Evolutionary conservation across 2,329 filamentous ascomycete species (phyloP).

Genomic region (Stylonectria norvegica): DNA sequence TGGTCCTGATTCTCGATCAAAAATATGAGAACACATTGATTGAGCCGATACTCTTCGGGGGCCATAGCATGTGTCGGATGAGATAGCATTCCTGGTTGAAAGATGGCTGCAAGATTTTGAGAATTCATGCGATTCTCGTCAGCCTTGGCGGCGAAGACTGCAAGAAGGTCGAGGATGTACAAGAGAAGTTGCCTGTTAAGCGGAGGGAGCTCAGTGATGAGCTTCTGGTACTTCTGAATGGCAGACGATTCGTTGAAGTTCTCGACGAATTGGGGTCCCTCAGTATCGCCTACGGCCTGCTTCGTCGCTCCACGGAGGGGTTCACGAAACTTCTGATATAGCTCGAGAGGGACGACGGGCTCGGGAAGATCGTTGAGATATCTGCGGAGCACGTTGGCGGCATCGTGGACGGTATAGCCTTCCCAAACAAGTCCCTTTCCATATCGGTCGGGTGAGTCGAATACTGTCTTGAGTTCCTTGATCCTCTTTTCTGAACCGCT

Average conservation of each 20-base stretch:
- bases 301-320: conserved; percentile 70
- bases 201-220: conserved; percentile 90
- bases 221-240: conserved; percentile 77
- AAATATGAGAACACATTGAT: conserved; percentile 96
- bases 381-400: conserved; percentile 89
- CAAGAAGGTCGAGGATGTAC: conserved; percentile 92
- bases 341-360: conserved; percentile 89
- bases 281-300: conserved; percentile 68
- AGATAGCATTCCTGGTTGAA: conserved; percentile 93
- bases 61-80: conserved; percentile 95
- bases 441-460: conserved; percentile 92
- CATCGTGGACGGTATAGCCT: conserved; percentile 97
- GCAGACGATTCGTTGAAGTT: conserved; percentile 62
- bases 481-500: conserved; percentile 97
- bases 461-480: conserved; percentile 88
- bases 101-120: conserved; percentile 91
- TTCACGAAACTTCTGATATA: conserved; percentile 87
- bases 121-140: conserved; percentile 97
- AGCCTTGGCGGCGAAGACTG: conserved; percentile 94
- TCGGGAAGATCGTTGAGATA: conserved; percentile 97
- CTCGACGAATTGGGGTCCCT: conserved; percentile 67
- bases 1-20: conserved; percentile 98
- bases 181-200: conserved; percentile 90
- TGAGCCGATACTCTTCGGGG: conserved; percentile 87
- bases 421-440: conserved; percentile 97